Conservation (phyloP, 23 red algal genomes). For the Agarophyton chilense region DNA sequence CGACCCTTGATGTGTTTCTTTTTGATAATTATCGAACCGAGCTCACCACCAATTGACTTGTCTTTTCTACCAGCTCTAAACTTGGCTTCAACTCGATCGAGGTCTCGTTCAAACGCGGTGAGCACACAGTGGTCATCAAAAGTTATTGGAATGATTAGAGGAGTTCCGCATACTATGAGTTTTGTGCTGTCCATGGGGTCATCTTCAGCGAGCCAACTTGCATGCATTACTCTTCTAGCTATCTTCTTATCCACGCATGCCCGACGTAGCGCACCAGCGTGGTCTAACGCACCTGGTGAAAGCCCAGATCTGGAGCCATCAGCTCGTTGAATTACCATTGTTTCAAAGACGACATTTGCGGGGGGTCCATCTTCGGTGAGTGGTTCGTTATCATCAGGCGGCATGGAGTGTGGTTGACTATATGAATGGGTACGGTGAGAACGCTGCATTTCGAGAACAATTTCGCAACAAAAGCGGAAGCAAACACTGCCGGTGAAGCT, state of each 20-base stretch:
- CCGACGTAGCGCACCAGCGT: conserved; percentile 70
- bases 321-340: conserved; percentile 17
- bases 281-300: conserved; percentile 36
- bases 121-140: conserved; percentile 72
- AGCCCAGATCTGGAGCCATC: conserved; percentile 25
- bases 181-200: conserved; percentile 59
- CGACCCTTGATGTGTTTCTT: conserved; percentile 51
- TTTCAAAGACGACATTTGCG: conserved; percentile 71
- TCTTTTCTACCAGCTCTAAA: conserved; percentile 74
- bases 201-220: conserved; percentile 61
- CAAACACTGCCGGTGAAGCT: background rate
- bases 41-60: conserved; percentile 84
- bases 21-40: conserved; percentile 75
- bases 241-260: conserved; percentile 49
- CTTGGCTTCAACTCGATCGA: conserved; percentile 74
- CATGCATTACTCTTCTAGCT: conserved; percentile 43
- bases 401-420: background rate
- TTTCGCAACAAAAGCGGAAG: background rate
- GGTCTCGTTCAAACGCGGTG: conserved; percentile 65
- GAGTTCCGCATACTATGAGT: conserved; percentile 62
- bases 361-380: conserved; percentile 50
- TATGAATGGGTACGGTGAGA: conserved; percentile 1
- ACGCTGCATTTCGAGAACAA: background rate
- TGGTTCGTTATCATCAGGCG: conserved; percentile 18
- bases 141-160: conserved; percentile 49